phyloP scores from a whole-genome alignment of 352 stramenopile species.

The Pilasporangium apinafurcum region DNA sequence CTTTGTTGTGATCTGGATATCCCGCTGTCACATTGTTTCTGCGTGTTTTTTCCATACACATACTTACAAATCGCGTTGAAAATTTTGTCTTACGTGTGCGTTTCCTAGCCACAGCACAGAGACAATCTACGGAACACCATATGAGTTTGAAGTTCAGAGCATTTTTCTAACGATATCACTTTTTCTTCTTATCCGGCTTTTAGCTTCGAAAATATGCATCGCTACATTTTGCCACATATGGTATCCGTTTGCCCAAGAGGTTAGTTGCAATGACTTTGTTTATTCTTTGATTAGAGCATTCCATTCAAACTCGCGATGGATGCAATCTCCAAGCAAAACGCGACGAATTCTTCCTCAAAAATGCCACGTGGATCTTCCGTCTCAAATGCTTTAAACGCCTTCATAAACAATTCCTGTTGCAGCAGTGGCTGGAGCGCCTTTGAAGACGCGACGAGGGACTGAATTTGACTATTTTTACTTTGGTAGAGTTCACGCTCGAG shows the following conservation, averaged over 20 bases:
- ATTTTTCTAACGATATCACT: no score
- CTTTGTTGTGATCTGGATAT: no score
- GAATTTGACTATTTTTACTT: slow-evolving; percentile 16
- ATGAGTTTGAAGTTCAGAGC: no score
- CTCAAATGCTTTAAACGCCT: slow-evolving; percentile 57
- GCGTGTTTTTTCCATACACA: no score
- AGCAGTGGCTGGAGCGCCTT: slow-evolving; percentile 52
- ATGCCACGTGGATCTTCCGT: slow-evolving; percentile 52
- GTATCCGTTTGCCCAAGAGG: not conserved
- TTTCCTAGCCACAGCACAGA: no score
- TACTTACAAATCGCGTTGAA: no score
- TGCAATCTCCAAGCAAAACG: slow-evolving; percentile 66
- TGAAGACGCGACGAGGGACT: slow-evolving; percentile 29
- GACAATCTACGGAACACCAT: no score
- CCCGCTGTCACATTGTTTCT: no score
- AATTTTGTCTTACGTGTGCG: no score
- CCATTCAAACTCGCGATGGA: slow-evolving; percentile 36
- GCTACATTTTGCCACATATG: not conserved
- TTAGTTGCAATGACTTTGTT: no score
- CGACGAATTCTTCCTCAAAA: slow-evolving; percentile 62
- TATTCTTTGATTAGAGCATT: slow-evolving; percentile 19
- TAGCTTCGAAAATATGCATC: not conserved
- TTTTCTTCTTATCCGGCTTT: no score
- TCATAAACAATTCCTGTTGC: slow-evolving; percentile 50
- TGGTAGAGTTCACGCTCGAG: slow-evolving; percentile 37